These are phyloP conservation scores for Myriangium duriaei DNA, from an alignment of 2,329 filamentous ascomycete genomes.

Conservation along the genomic window DNA sequence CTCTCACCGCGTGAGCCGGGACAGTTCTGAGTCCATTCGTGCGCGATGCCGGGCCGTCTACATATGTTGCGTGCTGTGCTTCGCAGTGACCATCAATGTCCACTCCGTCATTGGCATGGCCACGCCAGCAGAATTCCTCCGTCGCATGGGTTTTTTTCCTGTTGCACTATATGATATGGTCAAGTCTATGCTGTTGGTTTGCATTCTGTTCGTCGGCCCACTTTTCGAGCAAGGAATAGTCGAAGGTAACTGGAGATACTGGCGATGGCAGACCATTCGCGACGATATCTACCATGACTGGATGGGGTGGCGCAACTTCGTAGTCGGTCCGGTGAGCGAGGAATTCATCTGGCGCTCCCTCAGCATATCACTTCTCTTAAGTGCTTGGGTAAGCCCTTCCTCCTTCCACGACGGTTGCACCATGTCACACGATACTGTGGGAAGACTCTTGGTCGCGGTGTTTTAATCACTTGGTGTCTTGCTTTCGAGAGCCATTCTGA, in stretches of 20 bases:
- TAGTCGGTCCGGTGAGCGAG: conserved; percentile 78
- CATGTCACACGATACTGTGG: no score
- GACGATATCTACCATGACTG: conserved; percentile 55
- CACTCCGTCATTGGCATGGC: conserved; percentile 43
- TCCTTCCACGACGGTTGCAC: conserved; percentile 10
- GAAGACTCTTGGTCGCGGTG: no score
- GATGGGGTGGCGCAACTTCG: conserved; percentile 74
- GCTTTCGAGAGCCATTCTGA: no score
- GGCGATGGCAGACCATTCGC: conserved; percentile 42
- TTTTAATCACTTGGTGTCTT: no score
- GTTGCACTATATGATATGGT: conserved; percentile 51
- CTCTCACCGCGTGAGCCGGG: conserved; percentile 64
- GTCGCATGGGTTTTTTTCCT: conserved; percentile 72
- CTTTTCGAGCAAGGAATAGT: conserved; percentile 68
- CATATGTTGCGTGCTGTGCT: conserved; percentile 58
- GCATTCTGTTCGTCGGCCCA: conserved; percentile 69
- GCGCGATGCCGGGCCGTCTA: conserved; percentile 72
- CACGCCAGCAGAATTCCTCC: conserved; percentile 44
- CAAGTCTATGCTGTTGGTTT: conserved; percentile 56
- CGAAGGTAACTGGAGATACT: conserved; percentile 55
- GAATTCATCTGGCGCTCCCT: conserved; percentile 87
- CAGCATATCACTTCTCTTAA: conserved; percentile 68
- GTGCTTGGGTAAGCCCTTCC: conserved; percentile 45
- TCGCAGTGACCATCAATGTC: conserved; percentile 53
- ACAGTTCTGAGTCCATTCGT: conserved; percentile 80